A percentile compares a stretch with the other conserved stretches of the same genome.
Evolutionary conservation across 768 basidiomycete genomes (phyloP).

Genomic region (Lactarius pseudohatsudake): DNA sequence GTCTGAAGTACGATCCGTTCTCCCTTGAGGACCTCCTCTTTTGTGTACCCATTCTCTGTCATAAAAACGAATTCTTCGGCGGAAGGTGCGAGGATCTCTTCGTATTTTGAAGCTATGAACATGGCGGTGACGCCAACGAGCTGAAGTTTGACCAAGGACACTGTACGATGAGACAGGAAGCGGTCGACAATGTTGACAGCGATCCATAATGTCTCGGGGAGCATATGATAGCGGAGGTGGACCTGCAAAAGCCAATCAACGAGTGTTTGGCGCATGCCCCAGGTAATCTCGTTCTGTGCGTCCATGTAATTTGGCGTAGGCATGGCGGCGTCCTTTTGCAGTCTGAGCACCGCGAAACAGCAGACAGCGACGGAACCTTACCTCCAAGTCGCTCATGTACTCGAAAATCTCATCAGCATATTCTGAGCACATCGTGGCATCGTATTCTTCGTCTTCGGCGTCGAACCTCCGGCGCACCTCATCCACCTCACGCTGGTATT

Average conservation of each 20-base stretch:
- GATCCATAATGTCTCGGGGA: conserved; percentile 99
- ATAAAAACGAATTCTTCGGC: conserved; percentile 99
- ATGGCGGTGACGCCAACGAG: conserved; percentile 98
- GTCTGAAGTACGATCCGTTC: conserved; percentile 96
- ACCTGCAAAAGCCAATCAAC: conserved; percentile 99
- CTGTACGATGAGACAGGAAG: conserved; percentile 66
- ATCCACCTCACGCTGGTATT: conserved; percentile 62
- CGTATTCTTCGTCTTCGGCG: conserved; percentile 71
- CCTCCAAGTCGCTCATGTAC: conserved; percentile 95
- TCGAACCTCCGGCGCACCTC: conserved; percentile 62
- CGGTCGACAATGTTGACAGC: conserved; percentile 92
- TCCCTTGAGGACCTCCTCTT: conserved; percentile 97
- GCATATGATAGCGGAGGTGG: conserved; percentile 97
- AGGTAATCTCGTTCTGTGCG: conserved; percentile 86
- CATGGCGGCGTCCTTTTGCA: conserved; percentile 74
- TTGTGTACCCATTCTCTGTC: conserved; percentile 92
- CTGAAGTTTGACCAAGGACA: conserved; percentile 83
- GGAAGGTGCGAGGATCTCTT: conserved; percentile 95
- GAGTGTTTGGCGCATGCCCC: conserved; percentile 94
- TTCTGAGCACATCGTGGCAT: conserved; percentile 97
- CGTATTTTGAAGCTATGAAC: conserved; percentile 99
- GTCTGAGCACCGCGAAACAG: conserved; percentile 30
- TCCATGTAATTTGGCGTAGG: conserved; percentile 93
- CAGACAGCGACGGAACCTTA: conserved; percentile 37
- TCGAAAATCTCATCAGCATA: conserved; percentile 98